Evolutionary conservation across 495 filamentous ascomycete species (phyloP), one percentile per base, ranked within the genome.

Genomic region (Trichoderma asperelloides): DNA sequence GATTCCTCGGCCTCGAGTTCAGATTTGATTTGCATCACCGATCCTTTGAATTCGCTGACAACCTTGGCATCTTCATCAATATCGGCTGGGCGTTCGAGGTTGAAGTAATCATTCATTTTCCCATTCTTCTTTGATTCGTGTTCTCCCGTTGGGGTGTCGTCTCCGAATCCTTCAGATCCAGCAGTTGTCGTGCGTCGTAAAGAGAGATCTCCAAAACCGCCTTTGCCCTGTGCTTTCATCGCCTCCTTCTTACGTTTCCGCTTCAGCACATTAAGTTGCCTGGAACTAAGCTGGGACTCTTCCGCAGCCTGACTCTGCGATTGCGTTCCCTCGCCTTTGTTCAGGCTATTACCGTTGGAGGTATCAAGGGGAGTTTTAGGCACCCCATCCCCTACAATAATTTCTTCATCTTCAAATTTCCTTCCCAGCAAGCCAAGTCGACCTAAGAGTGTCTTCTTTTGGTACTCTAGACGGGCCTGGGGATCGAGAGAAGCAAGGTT

Each of bases 31-130:
- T 82, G 78, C 37, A 85, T 73, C 3, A 85, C 79, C 4, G 86
- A 84, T 6, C 96, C 96, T 75, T 97, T 98, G 81, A 94, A 96
- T 73, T 98, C 95, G 15, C 92, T 88, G n/a, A 97, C 90, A 47
- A 98, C 85, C 71, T 97, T 97, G 0, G 87, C 86, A 65, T 93
- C 90, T 72, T 98, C 95, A 70, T 97, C 92, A 0, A 86, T 85
- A 65, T 87, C 86, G 15, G 82, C 77, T 23, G 81, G 79, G 57
- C 91, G 84, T 47, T 96, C 91, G 16, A 97, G 82, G 33, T 85
- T 93, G 75, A 98, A 96, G 74, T 96, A 96, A 70, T 98, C 94
- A 66, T 92, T 89, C 71, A 94, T 72, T 60, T 90, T 87, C 69
- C 87, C 85, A 27, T 89, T 88, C 65, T 91, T 92, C 30, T 87